Base-by-base conservation (phyloP, 2,329 filamentous ascomycete genomes). In the Hypoxylon sp. region DNA sequence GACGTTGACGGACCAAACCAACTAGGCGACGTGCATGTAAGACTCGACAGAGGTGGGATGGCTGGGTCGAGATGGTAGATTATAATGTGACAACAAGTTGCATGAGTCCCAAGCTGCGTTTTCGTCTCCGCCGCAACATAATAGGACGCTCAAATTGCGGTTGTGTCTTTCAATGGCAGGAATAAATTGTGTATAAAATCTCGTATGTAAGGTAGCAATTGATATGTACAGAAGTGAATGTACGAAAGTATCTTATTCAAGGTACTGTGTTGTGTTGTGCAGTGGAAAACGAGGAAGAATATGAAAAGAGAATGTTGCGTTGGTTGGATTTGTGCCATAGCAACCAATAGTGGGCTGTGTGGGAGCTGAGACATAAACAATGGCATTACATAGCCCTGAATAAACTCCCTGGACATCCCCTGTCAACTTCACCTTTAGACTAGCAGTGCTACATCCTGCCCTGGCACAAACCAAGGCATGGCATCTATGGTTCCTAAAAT, bases 361-460 rank as follows among this genome's bases (percentile, higher is more conserved):
- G 11, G 46, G 41, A 53, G 50, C 51, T 59, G 38, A 57, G 57
- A 60, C 52, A 61, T 66, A 66, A 66, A 66, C 64, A 66, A 64
- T 63, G 53, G 44, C 54, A 59, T 63, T 63, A 32, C 20, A 38
- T 35, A 26, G 30, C 31, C 43, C 46, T 36, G 25, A 38, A 37
- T 31, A 36, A 31, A 23, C 20, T n/a, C n/a, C n/a, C n/a, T n/a
- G n/a, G n/a, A n/a, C n/a, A n/a, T n/a, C n/a, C n/a, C n/a, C n/a
- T n/a, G n/a, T n/a, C n/a, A n/a, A n/a, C n/a, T n/a, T n/a, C n/a
- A n/a, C n/a, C n/a, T n/a, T n/a, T n/a, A n/a, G n/a, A n/a, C n/a
- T 25, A 25, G 21, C 21, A 25, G 5, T 25, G 21, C 6, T 25
- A 25, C 17, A 20, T 9, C 15, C n/a, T n/a, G 7, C n/a, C 17